Percentiles rank a stretch among this genome's conserved stretches.
Conservation (phyloP, 768 basidiomycete species). For the Collybia sp. region DNA sequence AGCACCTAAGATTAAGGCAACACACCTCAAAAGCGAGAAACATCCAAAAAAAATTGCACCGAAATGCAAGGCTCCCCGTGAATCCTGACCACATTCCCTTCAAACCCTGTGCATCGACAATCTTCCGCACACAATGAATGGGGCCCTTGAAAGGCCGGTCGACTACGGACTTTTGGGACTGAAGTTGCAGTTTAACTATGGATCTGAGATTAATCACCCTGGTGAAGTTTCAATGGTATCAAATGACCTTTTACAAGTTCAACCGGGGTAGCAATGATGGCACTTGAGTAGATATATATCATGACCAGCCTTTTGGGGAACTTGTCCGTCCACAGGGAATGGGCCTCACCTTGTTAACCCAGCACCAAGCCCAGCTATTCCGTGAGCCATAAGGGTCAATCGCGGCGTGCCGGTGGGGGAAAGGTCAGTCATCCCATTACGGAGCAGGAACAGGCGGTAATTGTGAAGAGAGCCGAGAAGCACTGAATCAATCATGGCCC, state of each 20-base stretch:
- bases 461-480: slow-evolving; percentile 69
- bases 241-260: slow-evolving; percentile 67
- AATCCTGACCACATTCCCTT: slow-evolving; percentile 74
- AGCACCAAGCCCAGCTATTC: slow-evolving; percentile 61
- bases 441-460: slow-evolving; percentile 58
- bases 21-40: slow-evolving; percentile 65
- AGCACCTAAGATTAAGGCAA: neutral
- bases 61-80: slow-evolving; percentile 65
- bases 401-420: slow-evolving; percentile 40
- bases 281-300: slow-evolving; percentile 29
- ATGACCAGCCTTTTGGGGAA: slow-evolving; percentile 2
- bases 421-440: slow-evolving; percentile 48
- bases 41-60: slow-evolving; percentile 78
- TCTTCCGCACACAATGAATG: slow-evolving; percentile 61
- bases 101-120: slow-evolving; percentile 57
- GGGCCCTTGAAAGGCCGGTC: slow-evolving; percentile 61
- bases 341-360: slow-evolving; percentile 61
- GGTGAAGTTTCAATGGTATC: slow-evolving; percentile 1
- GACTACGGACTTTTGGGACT: slow-evolving; percentile 43
- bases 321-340: slow-evolving; percentile 2
- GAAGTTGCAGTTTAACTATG: slow-evolving; percentile 65
- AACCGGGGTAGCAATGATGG: slow-evolving; percentile 69
- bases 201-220: neutral
- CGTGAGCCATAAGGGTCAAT: slow-evolving; percentile 60
- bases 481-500: slow-evolving; percentile 70